Percentiles rank a stretch among this genome's conserved stretches.
Conservation (phyloP, 768 basidiomycete genomes). For the Agrocybe pediades region DNA sequence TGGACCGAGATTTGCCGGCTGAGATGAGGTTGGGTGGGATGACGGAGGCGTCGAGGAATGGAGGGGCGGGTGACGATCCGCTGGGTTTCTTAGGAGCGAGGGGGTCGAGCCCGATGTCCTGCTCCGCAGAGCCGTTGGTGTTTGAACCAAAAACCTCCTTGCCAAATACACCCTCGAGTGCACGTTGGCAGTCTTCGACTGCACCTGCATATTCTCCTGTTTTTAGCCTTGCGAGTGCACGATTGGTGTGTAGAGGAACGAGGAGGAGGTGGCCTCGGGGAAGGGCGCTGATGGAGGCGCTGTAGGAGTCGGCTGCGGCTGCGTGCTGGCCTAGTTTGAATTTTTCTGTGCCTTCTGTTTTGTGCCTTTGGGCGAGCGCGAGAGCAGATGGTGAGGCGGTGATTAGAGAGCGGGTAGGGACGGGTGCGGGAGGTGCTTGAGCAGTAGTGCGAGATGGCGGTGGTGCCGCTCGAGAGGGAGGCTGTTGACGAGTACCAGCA, state of each 20-base stretch:
- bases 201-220: conserved; percentile 61
- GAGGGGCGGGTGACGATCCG: conserved; percentile 21
- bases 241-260: conserved; percentile 81
- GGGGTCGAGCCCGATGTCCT: conserved; percentile 12
- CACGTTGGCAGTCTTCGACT: conserved; percentile 64
- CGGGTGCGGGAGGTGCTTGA: conserved; percentile 31
- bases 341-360: conserved; percentile 68
- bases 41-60: conserved; percentile 8
- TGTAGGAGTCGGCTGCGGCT: conserved; percentile 76
- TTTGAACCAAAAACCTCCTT: neutral
- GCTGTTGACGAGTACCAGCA: too few species aligned
- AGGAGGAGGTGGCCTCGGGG: conserved; percentile 69
- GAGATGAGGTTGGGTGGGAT: conserved; percentile 9
- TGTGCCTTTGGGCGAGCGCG: conserved; percentile 54
- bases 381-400: too few species aligned
- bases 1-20: conserved; percentile 26
- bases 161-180: conserved; percentile 35
- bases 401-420: conserved; percentile 29
- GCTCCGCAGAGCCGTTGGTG: conserved; percentile 5
- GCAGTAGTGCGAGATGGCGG: too few species aligned
- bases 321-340: conserved; percentile 93
- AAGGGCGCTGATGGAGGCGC: conserved; percentile 64
- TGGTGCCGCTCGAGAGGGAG: too few species aligned
- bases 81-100: neutral
- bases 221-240: conserved; percentile 79